These are phyloP conservation scores for Amanita fuliginea DNA, from an alignment of 768 basidiomycete genomes.

Conservation along the genomic window DNA sequence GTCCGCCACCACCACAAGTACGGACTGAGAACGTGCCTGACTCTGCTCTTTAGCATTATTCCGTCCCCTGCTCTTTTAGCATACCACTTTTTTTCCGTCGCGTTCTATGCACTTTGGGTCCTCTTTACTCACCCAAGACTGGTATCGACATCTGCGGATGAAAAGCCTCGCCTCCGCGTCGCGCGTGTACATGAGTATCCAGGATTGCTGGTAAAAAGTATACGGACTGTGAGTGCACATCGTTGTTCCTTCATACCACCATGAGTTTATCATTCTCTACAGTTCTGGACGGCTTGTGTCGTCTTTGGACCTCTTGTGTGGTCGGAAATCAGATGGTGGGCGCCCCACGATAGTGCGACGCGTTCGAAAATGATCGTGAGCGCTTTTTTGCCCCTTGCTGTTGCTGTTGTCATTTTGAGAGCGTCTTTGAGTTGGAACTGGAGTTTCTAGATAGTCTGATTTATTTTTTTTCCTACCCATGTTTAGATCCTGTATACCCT, in stretches of 20 bases:
- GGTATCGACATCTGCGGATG: constrained; percentile 14
- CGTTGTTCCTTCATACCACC: neutral
- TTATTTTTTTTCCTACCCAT: neutral
- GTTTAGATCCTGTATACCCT: too few relatives aligned
- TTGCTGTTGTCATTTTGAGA: neutral
- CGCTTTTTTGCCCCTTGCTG: neutral
- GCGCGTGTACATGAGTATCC: constrained; percentile 62
- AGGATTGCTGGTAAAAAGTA: constrained; percentile 41
- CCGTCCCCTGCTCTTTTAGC: constrained; percentile 75
- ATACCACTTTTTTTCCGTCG: constrained; percentile 92
- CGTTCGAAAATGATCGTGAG: neutral
- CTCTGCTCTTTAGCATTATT: constrained; percentile 40
- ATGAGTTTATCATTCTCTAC: neutral
- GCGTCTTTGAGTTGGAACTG: neutral
- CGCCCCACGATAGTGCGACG: constrained; percentile 12
- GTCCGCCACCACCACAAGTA: constrained; percentile 16
- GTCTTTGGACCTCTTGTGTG: constrained; percentile 84
- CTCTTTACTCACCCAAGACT: constrained; percentile 54
- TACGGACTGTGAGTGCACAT: constrained; percentile 56
- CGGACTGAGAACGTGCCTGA: neutral
- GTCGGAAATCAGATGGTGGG: constrained; percentile 78
- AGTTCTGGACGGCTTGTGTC: constrained; percentile 90
- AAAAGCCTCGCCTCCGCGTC: constrained; percentile 26
- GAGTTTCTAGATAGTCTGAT: neutral
- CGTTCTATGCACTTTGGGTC: constrained; percentile 88